Percentiles rank a stretch among this genome's conserved stretches.
phyloP scores from a whole-genome alignment of 805 yeast species.

The Wickerhamomyces bisporus region DNA sequence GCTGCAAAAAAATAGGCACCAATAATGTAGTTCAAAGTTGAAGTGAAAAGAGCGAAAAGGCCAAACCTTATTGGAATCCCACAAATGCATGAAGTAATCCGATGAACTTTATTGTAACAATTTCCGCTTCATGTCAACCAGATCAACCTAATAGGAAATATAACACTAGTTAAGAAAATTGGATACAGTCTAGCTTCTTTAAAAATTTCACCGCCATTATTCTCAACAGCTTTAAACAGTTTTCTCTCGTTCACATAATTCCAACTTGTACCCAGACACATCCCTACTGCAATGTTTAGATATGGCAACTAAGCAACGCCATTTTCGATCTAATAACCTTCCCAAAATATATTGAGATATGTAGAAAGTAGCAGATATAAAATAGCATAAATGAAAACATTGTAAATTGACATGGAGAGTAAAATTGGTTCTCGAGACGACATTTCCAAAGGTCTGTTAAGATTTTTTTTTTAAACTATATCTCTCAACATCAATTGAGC shows the following conservation, averaged over 20 bases:
- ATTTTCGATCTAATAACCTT: constrained; percentile 54
- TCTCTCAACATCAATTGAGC: constrained; percentile 51
- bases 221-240: constrained; percentile 41
- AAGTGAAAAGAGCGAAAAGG: constrained; percentile 59
- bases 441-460: constrained; percentile 67
- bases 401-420: constrained; percentile 62
- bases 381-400: constrained; percentile 77
- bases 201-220: constrained; percentile 53
- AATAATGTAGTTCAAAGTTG: constrained; percentile 65
- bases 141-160: constrained; percentile 73
- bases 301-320: constrained; percentile 79
- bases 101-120: constrained; percentile 63
- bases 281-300: constrained; percentile 68
- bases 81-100: constrained; percentile 74
- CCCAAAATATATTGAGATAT: constrained; percentile 63
- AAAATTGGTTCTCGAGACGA: constrained; percentile 67
- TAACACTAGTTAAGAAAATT: constrained; percentile 64
- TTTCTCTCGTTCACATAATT: constrained; percentile 50
- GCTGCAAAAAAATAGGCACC: constrained; percentile 76
- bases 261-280: constrained; percentile 48
- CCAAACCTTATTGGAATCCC: constrained; percentile 67
- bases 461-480: constrained; percentile 56
- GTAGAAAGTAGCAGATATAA: constrained; percentile 70
- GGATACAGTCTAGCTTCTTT: constrained; percentile 82
- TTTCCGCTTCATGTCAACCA: constrained; percentile 90